These are phyloP conservation scores for Botryotinia convoluta DNA, from an alignment of 2,329 filamentous ascomycete genomes.

Conservation along the genomic window DNA sequence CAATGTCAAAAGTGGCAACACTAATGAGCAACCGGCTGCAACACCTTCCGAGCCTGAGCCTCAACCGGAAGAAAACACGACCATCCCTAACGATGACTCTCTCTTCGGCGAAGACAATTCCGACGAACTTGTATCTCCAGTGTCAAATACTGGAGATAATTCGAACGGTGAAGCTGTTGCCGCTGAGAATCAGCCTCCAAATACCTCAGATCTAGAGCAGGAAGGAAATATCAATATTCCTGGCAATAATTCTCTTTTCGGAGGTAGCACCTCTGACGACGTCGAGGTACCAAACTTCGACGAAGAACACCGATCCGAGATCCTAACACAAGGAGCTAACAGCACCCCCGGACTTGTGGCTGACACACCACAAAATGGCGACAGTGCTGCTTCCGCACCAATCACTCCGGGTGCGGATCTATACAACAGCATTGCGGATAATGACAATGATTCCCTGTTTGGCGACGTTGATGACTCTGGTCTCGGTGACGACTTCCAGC, in stretches of 20 bases:
- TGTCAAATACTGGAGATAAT: too few species aligned
- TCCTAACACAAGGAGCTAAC: fast-evolving
- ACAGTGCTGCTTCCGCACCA: background rate
- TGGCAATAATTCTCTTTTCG: background rate
- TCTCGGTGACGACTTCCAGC: background rate
- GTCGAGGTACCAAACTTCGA: fast-evolving
- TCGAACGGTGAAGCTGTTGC: too few species aligned
- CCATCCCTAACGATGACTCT: too few species aligned
- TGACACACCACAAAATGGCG: fast-evolving
- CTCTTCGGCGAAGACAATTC: background rate
- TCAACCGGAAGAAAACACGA: background rate
- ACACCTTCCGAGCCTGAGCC: fast-evolving
- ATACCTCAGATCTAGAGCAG: background rate
- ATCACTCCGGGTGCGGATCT: fast-evolving
- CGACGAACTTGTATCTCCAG: too few species aligned
- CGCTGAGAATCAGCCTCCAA: too few species aligned
- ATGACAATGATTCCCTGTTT: background rate
- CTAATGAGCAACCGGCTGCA: fast-evolving
- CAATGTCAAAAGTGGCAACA: fast-evolving
- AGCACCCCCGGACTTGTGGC: background rate
- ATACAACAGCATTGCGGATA: background rate
- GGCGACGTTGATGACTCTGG: background rate
- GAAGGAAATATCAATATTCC: background rate
- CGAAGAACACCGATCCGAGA: background rate
- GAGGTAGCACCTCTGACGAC: background rate